Base-by-base conservation (phyloP, 2,329 filamentous ascomycete genomes). In the Chaetomiaceae sp. region DNA sequence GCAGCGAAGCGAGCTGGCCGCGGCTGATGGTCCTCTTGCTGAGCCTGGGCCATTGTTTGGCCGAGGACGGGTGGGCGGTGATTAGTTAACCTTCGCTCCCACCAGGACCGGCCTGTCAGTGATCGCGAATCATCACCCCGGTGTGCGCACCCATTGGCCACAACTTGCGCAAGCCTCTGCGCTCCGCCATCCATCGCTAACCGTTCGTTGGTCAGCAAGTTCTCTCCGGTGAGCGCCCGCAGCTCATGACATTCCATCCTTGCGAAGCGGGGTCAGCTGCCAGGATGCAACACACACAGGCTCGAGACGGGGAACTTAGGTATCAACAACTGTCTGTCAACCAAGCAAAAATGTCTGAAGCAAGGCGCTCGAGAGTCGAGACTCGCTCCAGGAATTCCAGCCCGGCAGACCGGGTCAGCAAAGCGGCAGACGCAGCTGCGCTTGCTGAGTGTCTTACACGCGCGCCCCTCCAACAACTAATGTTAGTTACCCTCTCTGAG, bases 121-220 rank as follows among this genome's bases (percentile, higher is more conserved):
- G 41, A 67, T 65, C 60, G 61, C 58, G 60, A 58, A 54, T 58
- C 51, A 50, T 49, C 62, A 7, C 63, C 4, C 65, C 62, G 63
- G 51, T 45, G 19, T 38, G 44, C 21, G 39, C 44, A 50, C 56
- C 60, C 50, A 69, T 69, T 69, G 67, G 65, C 54, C 52, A 53
- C 53, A 53, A 55, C 40, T 55, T 50, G 55, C 56, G 55, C 60
- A 56, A 63, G 61, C 61, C 56, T 48, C 37, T 10, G 56, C 50
- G 45, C 53, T 58, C 55, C 54, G 53, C 48, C 25, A 48, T 33
- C 50, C 49, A 45, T 57, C 51, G 53, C 56, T 35, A 49, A n/a
- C n/a, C n/a, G n/a, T n/a, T n/a, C n/a, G n/a, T n/a, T n/a, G 25
- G 43, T 44, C 49, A 43, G 54, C 48, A 48, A 31, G 48, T 56